These are phyloP conservation scores for Amanita pseudoporphyria DNA, from an alignment of 768 basidiomycete genomes.

Conservation along the genomic window DNA sequence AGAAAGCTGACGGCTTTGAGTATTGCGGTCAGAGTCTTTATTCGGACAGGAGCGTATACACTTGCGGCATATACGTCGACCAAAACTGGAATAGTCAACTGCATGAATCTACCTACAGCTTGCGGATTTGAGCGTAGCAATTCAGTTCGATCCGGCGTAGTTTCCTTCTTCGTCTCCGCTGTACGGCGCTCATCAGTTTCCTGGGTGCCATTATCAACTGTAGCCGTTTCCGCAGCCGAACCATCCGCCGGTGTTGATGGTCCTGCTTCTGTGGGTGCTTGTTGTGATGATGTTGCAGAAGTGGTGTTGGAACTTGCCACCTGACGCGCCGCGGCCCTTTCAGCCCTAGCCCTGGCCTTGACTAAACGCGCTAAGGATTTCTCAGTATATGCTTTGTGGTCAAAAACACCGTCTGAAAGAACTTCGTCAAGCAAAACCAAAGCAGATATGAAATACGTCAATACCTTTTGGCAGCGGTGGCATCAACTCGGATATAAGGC, in stretches of 20 bases:
- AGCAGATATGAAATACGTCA: conserved; percentile 9
- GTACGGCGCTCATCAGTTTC: conserved; percentile 31
- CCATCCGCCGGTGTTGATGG: conserved; percentile 17
- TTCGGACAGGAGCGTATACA: conserved; percentile 77
- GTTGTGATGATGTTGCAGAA: conserved; percentile 15
- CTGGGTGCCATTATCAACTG: conserved; percentile 23
- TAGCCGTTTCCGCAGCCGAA: conserved; percentile 16
- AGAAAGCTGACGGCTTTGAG: conserved; percentile 90
- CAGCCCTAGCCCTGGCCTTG: conserved; percentile 78
- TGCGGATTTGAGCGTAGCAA: conserved; percentile 63
- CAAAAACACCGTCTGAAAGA: conserved; percentile 91
- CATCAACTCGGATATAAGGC: conserved; percentile 82
- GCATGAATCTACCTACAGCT: conserved; percentile 81
- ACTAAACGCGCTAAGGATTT: conserved; percentile 68
- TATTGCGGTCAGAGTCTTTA: conserved; percentile 81
- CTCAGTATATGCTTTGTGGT: conserved; percentile 84
- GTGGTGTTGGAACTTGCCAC: conserved; percentile 24
- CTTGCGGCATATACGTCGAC: conserved; percentile 99
- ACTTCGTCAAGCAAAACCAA: conserved; percentile 8
- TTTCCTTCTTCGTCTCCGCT: conserved; percentile 23
- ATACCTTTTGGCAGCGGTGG: conserved; percentile 89
- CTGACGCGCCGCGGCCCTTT: conserved; percentile 62
- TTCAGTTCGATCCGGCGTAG: conserved; percentile 53
- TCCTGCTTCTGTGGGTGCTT: conserved; percentile 14
- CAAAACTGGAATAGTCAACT: conserved; percentile 83